These are phyloP conservation scores for Cucumis cinereus DNA, from an alignment of 306 rosid genomes.

Conservation along the genomic window DNA sequence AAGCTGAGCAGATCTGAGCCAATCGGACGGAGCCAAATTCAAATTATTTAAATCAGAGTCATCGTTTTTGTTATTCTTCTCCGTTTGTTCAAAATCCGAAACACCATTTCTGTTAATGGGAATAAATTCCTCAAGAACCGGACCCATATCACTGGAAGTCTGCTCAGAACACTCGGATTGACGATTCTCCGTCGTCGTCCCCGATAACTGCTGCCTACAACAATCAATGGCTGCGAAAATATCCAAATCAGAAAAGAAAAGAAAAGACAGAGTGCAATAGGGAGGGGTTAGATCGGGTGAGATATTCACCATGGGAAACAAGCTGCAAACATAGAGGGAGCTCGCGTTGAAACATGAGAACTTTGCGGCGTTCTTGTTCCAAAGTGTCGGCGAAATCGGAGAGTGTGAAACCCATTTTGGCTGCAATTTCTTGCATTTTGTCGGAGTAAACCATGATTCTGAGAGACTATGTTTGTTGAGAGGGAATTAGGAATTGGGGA, in stretches of 20 bases:
- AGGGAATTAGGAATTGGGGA: slow-evolving; percentile 9
- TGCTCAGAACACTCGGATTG: slow-evolving; percentile 80
- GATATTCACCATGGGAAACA: slow-evolving; percentile 47
- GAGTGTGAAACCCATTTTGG: slow-evolving; percentile 30
- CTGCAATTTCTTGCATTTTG: slow-evolving; percentile 33
- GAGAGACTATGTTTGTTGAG: background rate
- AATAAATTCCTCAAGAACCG: slow-evolving; percentile 70
- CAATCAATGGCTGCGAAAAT: slow-evolving; percentile 51
- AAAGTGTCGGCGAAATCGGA: slow-evolving; percentile 45
- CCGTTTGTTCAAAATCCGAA: slow-evolving; percentile 28
- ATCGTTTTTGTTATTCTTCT: slow-evolving; percentile 3
- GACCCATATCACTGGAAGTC: slow-evolving; percentile 41
- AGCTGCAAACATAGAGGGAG: slow-evolving; percentile 80
- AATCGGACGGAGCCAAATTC: slow-evolving; percentile 63
- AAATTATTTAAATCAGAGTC: slow-evolving; percentile 34
- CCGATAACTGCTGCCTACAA: slow-evolving; percentile 42
- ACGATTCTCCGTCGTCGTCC: slow-evolving; percentile 42
- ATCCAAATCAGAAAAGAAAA: background rate
- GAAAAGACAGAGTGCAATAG: background rate
- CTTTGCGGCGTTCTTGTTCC: slow-evolving; percentile 52
- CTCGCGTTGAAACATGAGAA: slow-evolving; percentile 60
- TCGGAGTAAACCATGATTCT: slow-evolving; percentile 16
- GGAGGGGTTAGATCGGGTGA: background rate
- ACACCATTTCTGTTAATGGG: slow-evolving; percentile 44
- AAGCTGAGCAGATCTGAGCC: slow-evolving; percentile 88